Base-by-base conservation (phyloP, 441 rosid genomes). In the Arabidopsis lyrata region DNA sequence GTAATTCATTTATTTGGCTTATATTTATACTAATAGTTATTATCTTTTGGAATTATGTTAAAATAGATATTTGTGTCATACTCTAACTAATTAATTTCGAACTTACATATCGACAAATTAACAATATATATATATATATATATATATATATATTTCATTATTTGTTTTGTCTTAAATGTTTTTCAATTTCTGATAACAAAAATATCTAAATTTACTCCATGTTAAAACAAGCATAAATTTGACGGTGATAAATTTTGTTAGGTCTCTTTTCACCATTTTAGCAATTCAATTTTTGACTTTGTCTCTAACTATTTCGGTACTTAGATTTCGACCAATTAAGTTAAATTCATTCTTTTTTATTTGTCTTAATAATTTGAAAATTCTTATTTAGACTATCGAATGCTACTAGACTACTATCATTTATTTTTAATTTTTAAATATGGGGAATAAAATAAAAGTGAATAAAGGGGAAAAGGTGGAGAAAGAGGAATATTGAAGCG, bases 401-500 rank as follows among this genome's bases (percentile, higher is more conserved):
- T 47, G 54, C 48, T 45, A 48, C 22, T 32, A 13, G n/a, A 69
- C 13, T 58, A 22, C 15, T 24, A 27, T 4, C 3, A n/a, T 36
- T 57, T 7, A 6, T 6, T 8, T 8, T 16, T 11, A 2, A 14
- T 39, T 10, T 10, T 2, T 39, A 10, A 35, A 47, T 47, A 2
- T 27, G 50, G 47, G 64, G 70, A 76, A 63, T 48, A 56, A 38
- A 45, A 29, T 6, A n/a, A 53, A 76, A 68, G 70, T 68, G 70
- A 47, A 32, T 27, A 59, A 68, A 59, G 53, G 18, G 32, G 7
- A 39, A 60, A 75, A 54, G 31, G 57, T 57, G 31, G 70, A 29
- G 59, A 76, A 75, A 70, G 72, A 57, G 72, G 72, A 77, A 70
- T 58, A 70, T n/a, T 35, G 66, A 56, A 41, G 56, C 3, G 78